Conservation (phyloP, 139 green algal genomes). For the Deuterostichococcus epilithicus region DNA sequence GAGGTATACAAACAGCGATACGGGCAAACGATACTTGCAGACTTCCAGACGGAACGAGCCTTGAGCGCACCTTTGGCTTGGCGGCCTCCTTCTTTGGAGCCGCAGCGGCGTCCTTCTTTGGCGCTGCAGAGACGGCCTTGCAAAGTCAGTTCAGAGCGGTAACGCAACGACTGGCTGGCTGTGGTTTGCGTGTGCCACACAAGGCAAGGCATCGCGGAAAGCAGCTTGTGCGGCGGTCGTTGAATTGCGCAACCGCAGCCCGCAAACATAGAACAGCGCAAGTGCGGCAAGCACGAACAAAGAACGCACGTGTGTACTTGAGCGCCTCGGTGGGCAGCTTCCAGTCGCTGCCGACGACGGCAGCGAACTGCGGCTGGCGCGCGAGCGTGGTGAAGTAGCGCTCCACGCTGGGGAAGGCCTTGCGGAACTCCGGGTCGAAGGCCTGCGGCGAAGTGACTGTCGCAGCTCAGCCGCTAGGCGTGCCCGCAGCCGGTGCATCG, state of each 20-base stretch:
- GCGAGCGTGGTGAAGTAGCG: conserved; percentile 52
- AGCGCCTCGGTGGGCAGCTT: conserved; percentile 16
- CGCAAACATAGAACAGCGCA: no score
- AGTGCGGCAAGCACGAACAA: no score
- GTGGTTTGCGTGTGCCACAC: no score
- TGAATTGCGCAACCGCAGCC: no score
- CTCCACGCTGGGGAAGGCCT: conserved; percentile 42
- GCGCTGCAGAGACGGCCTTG: conserved; percentile 1
- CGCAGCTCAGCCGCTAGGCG: no score
- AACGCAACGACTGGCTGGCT: no score
- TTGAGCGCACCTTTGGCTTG: background rate
- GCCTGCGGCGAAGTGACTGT: conserved; percentile 12
- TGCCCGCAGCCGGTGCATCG: background rate
- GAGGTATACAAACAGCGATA: no score
- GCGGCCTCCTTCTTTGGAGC: conserved; percentile 10
- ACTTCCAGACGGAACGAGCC: background rate
- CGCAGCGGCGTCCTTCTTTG: conserved; percentile 18
- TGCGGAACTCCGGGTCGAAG: conserved; percentile 36
- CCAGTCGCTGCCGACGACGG: conserved; percentile 25
- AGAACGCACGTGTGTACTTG: conserved; percentile 1
- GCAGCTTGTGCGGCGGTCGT: no score
- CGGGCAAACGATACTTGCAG: no score
- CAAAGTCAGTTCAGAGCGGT: no score
- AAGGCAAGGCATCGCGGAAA: no score
- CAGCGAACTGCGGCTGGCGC: conserved; percentile 50